Percentiles rank a stretch among this genome's conserved stretches.
These are phyloP conservation scores for Cucurbita moschata DNA, from an alignment of 306 rosid genomes.

Conservation along the genomic window DNA sequence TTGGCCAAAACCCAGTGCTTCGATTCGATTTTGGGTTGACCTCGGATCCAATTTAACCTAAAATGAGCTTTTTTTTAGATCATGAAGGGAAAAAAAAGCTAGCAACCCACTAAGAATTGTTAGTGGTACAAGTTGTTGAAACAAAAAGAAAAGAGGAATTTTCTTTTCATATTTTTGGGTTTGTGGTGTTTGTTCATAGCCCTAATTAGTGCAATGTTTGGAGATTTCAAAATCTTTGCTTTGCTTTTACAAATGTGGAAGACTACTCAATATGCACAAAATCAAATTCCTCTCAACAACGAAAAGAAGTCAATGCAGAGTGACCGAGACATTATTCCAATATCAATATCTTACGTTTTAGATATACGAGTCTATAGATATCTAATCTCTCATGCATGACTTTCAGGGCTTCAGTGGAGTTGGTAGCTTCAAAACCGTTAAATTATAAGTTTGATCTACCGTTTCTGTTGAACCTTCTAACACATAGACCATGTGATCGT, in stretches of 20 bases:
- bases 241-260: background rate
- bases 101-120: background rate
- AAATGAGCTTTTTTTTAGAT: no score
- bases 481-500: no score
- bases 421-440: no score
- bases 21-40: no score
- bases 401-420: background rate
- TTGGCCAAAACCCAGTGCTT: no score
- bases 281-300: background rate
- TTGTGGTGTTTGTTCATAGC: background rate
- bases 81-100: no score
- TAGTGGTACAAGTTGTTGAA: background rate
- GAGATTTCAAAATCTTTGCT: background rate
- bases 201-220: background rate
- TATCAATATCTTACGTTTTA: background rate
- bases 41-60: no score
- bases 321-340: background rate
- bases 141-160: background rate
- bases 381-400: background rate
- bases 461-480: no score
- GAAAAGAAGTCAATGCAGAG: background rate
- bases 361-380: background rate
- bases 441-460: no score
- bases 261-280: background rate
- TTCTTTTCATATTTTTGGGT: background rate